Percentiles rank a stretch among this genome's conserved stretches.
These are phyloP conservation scores for Epichloe scottii DNA, from an alignment of 2,329 filamentous ascomycete species.

Conservation along the genomic window DNA sequence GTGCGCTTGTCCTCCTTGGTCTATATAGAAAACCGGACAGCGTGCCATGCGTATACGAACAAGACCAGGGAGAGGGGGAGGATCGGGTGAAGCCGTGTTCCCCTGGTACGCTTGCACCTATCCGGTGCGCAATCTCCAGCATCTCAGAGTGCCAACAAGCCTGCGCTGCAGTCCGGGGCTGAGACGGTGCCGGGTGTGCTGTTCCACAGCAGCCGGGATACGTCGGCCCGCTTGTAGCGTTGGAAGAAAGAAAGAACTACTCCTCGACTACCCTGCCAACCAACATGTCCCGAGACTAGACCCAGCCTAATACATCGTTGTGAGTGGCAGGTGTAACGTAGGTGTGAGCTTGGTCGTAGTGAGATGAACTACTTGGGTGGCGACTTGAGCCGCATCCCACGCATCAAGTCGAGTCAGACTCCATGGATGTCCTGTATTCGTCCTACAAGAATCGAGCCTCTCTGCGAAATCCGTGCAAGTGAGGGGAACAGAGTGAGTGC, in stretches of 20 bases:
- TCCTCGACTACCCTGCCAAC: neutral
- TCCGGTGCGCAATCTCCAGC: conserved; percentile 16
- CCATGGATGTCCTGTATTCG: neutral
- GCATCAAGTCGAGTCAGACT: neutral
- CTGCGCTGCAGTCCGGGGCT: conserved; percentile 12
- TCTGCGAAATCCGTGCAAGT: neutral
- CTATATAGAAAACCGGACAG: conserved; percentile 5
- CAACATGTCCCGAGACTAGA: neutral
- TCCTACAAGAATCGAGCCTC: neutral
- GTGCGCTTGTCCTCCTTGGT: conserved; percentile 23
- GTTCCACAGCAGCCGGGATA: conserved; percentile 10
- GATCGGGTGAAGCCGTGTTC: neutral
- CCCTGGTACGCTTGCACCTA: neutral
- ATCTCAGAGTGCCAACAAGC: conserved; percentile 16
- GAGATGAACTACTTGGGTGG: conserved; percentile 13
- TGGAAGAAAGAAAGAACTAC: neutral
- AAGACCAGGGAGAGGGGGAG: neutral
- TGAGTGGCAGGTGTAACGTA: neutral
- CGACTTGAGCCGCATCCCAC: neutral
- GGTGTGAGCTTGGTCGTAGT: conserved; percentile 9
- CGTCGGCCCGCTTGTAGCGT: conserved; percentile 10
- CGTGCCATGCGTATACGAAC: conserved; percentile 9
- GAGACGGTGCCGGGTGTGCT: conserved; percentile 8
- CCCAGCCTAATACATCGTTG: neutral
- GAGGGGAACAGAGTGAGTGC: neutral